Evolutionary conservation across 2,329 filamentous ascomycete genomes (phyloP), one percentile per base, ranked within the genome.

Genomic region (Pseudofabraea citricarpa): DNA sequence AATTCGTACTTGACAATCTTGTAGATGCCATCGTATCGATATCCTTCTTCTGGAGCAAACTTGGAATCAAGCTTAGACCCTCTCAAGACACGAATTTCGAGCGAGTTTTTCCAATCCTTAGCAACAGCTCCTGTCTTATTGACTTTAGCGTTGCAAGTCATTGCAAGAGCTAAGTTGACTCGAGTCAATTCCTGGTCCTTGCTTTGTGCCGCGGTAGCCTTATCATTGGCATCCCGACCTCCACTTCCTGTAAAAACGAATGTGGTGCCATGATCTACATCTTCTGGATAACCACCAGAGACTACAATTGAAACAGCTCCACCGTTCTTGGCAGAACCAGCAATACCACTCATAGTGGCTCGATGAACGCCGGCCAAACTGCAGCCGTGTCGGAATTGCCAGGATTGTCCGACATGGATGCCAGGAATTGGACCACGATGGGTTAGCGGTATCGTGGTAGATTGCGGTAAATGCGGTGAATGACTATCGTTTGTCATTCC

Each of bases 221-320:
- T 27, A 13, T 21, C 23, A 4, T 19, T 40, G 13, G 23, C 19
- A 31, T 40, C 37, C 24, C 40, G 19, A 13, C 40, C 40, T 9
- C 40, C 40, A 22, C 20, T 41, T 3, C 40, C 40, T 8, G 40
- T 41, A 18, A 33, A 35, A 6, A 18, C 20, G 21, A 41, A 41
- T 5, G 27, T 33, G 13, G 33, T 29, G 22, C 40, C 40, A 15
- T n/a, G 12, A 21, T 41, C 40, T 16, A 13, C 22, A 13, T 41
- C 40, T 7, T 35, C 40, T 3, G 26, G 27, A 33, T 41, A 41
- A 13, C 40, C 40, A 15, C 18, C 31, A 16, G 26, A 23, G 9
- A 33, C 26, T 8, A 41, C 40, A 24, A 41, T 41, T 10, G 40
- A 41, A 6, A 41, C 40, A 2, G 40, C 40, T 6, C 40, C 40